Conservation (phyloP, 1,284 basidiomycete genomes). For the Trametes versicolor region DNA sequence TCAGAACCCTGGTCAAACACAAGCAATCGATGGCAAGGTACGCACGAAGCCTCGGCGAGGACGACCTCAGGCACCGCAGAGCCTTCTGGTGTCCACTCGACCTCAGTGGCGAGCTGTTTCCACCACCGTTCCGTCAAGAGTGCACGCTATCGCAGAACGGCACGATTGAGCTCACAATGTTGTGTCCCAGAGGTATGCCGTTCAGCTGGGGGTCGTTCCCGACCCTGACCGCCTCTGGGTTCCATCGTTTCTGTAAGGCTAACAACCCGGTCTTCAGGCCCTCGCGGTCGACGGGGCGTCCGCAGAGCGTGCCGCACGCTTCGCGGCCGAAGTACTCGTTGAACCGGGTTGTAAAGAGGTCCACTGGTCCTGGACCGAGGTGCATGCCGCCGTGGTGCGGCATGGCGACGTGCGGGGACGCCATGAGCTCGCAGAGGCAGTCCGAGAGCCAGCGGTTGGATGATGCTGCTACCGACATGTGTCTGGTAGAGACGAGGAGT, state of each 20-base stretch:
- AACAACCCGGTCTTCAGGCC: constrained; percentile 34
- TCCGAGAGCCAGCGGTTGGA: constrained; percentile 36
- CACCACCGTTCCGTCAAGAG: background rate
- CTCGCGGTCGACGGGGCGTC: constrained; percentile 35
- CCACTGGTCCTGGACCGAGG: constrained; percentile 28
- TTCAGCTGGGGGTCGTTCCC: constrained; percentile 18
- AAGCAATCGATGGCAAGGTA: constrained; percentile 7
- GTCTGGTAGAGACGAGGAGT: constrained; percentile 7
- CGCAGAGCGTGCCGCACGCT: constrained; percentile 36
- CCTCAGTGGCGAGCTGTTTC: constrained; percentile 28
- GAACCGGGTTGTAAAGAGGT: constrained; percentile 37
- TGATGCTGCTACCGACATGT: constrained; percentile 21
- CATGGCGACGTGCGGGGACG: constrained; percentile 36
- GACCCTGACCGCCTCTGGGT: constrained; percentile 28
- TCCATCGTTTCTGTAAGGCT: constrained; percentile 38
- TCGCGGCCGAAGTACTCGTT: constrained; percentile 34
- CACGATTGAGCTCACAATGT: constrained; percentile 15
- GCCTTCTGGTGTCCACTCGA: constrained; percentile 35
- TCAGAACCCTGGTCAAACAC: background rate
- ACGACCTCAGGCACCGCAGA: constrained; percentile 27
- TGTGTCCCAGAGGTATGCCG: constrained; percentile 19
- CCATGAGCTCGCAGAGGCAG: constrained; percentile 35
- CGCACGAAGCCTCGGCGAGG: constrained; percentile 38
- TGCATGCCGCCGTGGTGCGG: constrained; percentile 28
- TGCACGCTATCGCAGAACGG: background rate